Conservation (phyloP, 768 basidiomycete genomes). For the Mycena amicta region DNA sequence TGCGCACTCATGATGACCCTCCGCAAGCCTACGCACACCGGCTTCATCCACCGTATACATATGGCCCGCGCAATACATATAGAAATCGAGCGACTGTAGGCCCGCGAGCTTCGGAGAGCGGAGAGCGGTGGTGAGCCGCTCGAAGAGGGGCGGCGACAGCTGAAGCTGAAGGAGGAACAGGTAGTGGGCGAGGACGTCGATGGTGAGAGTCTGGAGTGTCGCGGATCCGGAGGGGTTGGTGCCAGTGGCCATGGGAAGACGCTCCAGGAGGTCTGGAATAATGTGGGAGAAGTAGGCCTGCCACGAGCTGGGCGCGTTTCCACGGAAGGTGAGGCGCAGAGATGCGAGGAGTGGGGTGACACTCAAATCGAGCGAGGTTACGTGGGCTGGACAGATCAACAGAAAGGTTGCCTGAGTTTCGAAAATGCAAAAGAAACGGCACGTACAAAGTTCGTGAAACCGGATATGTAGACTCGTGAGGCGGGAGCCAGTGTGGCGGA, state of each 20-base stretch:
- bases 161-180: background rate
- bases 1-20: background rate
- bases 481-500: background rate
- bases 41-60: too few species aligned
- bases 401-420: background rate
- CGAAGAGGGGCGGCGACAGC: background rate
- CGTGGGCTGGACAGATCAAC: background rate
- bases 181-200: background rate
- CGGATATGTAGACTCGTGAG: background rate
- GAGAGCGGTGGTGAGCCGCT: background rate
- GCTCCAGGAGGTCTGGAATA: background rate
- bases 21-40: too few species aligned
- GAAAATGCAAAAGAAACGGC: background rate
- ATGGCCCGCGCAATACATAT: background rate
- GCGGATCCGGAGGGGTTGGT: too few species aligned
- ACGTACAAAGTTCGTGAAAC: background rate
- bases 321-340: background rate
- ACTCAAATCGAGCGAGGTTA: background rate
- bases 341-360: background rate
- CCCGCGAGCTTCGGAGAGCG: background rate
- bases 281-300: background rate
- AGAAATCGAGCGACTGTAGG: background rate
- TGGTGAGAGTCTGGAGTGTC: background rate
- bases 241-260: background rate
- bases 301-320: background rate